Conservation (phyloP, 768 basidiomycete species). For the Chiua virens region DNA sequence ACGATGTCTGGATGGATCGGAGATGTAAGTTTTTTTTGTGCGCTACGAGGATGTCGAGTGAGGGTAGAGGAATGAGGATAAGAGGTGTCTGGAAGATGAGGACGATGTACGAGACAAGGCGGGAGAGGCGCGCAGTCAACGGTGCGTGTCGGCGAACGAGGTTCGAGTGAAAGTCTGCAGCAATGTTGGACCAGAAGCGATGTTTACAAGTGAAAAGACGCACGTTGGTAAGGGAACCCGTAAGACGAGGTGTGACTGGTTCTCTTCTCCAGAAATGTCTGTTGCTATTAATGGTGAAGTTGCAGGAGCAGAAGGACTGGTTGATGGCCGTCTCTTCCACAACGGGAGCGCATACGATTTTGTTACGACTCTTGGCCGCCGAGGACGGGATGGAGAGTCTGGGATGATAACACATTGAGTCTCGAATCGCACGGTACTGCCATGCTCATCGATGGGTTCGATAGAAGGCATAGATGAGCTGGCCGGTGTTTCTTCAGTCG, state of each 20-base stretch:
- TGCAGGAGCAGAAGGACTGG: conserved; percentile 17
- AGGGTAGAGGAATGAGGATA: neutral
- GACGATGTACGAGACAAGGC: conserved; percentile 56
- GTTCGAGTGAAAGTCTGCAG: conserved; percentile 43
- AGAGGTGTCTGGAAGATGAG: conserved; percentile 20
- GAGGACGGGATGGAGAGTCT: conserved; percentile 42
- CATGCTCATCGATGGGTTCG: conserved; percentile 19
- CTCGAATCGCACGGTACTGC: conserved; percentile 63
- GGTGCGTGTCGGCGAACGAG: conserved; percentile 42
- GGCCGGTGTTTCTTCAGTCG: conserved; percentile 1
- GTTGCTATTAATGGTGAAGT: conserved; percentile 15
- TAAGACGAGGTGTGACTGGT: conserved; percentile 47
- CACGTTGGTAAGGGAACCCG: conserved; percentile 65
- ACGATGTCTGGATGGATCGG: conserved; percentile 40
- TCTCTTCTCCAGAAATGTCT: conserved; percentile 30
- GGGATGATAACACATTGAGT: conserved; percentile 74
- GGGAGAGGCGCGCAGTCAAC: conserved; percentile 38
- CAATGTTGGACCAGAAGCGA: neutral
- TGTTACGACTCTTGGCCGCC: conserved; percentile 52
- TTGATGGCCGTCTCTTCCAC: conserved; percentile 47
- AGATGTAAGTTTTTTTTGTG: conserved; percentile 25
- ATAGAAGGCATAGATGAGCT: neutral
- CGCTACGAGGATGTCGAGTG: conserved; percentile 13
- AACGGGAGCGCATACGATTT: conserved; percentile 70
- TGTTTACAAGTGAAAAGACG: conserved; percentile 18